Conservation (phyloP, 495 filamentous ascomycete genomes). For the Tuber borchii region DNA sequence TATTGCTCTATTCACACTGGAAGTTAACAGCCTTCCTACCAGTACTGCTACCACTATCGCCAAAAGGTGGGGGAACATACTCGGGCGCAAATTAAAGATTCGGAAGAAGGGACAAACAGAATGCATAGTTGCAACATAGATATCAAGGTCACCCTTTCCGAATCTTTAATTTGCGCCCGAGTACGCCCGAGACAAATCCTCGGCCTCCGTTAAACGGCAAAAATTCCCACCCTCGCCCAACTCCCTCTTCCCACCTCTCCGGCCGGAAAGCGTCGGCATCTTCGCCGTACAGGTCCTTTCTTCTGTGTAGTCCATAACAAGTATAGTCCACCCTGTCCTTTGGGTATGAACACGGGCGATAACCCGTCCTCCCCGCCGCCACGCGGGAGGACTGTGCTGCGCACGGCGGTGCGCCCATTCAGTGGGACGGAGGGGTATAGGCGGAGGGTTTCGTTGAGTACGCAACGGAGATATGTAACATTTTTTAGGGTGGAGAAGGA, state of each 20-base stretch:
- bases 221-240: constrained; percentile 62
- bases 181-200: constrained; percentile 86
- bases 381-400: constrained; percentile 70
- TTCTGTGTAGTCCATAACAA: constrained; percentile 47
- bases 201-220: constrained; percentile 74
- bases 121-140: too few species aligned
- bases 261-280: constrained; percentile 57
- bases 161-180: too few species aligned
- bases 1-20: constrained; percentile 50
- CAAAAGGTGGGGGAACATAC: constrained; percentile 44
- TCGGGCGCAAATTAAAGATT: too few species aligned
- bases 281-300: constrained; percentile 45
- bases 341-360: constrained; percentile 60
- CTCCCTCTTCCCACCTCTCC: constrained; percentile 63
- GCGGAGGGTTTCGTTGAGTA: constrained; percentile 54
- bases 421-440: constrained; percentile 74
- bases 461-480: constrained; percentile 48
- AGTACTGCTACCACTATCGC: background rate
- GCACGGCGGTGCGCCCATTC: constrained; percentile 66
- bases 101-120: too few species aligned
- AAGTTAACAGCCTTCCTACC: background rate
- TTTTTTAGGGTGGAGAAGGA: constrained; percentile 45
- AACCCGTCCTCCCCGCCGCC: constrained; percentile 68
- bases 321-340: constrained; percentile 49
- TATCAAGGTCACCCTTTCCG: too few species aligned